phyloP scores from a whole-genome alignment of 1,284 basidiomycete genomes.

The Austroboletus niveus region DNA sequence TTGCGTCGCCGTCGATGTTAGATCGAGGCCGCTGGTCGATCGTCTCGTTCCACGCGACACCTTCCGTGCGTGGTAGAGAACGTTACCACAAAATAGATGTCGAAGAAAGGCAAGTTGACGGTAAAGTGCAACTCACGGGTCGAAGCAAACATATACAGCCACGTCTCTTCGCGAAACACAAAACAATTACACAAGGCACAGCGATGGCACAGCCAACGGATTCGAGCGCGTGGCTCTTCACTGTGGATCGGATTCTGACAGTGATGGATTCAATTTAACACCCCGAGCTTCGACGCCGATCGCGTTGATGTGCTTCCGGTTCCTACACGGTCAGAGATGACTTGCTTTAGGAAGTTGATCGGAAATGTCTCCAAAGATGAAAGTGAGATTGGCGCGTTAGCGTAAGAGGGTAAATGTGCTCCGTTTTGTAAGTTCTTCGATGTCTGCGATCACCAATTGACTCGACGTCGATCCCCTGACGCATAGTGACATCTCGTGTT shows the following conservation, averaged over 20 bases:
- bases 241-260: constrained; percentile 17
- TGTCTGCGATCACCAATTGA: constrained; percentile 7
- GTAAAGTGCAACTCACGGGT: constrained; percentile 7
- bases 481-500: constrained; percentile 2
- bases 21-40: neutral
- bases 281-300: constrained; percentile 30
- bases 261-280: constrained; percentile 18
- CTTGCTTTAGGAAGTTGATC: constrained; percentile 23
- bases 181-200: constrained; percentile 20
- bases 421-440: constrained; percentile 3
- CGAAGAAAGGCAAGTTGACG: constrained; percentile 18
- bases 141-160: constrained; percentile 14
- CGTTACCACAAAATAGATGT: constrained; percentile 5
- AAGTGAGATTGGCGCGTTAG: constrained; percentile 16
- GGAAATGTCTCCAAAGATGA: constrained; percentile 6
- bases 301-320: constrained; percentile 20
- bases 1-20: neutral
- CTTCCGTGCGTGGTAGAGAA: neutral
- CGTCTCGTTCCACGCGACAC: neutral
- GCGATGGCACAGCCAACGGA: constrained; percentile 24
- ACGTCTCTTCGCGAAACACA: constrained; percentile 12
- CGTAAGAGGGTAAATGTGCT: constrained; percentile 5
- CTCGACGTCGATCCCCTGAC: constrained; percentile 16
- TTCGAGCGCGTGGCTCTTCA: constrained; percentile 20
- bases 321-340: constrained; percentile 15